Base-by-base conservation (phyloP, 768 basidiomycete genomes). In the Macrolepiota fuliginosa region DNA sequence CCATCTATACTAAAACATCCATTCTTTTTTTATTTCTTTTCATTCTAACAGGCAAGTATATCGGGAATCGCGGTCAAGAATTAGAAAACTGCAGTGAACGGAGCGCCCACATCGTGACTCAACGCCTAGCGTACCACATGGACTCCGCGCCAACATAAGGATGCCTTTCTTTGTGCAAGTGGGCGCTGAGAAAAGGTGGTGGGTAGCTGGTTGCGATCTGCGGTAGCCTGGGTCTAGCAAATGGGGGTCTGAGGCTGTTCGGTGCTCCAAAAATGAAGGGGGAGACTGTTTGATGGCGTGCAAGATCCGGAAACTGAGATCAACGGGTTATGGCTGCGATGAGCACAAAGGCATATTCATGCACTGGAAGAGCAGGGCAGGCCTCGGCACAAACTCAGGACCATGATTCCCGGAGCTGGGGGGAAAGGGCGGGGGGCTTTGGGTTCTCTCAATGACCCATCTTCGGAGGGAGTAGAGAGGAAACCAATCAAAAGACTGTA, bases 401-500 rank as follows among this genome's bases (percentile, higher is more conserved):
- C 57, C 57, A 58, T 27, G n/a, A 42, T 37, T 59, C 50, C 19
- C 62, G 29, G 46, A 42, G 46, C 39, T 37, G 17, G 39, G 47
- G 51, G 19, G 22, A 32, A 54, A n/a, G 29, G 19, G n/a, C 32
- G 29, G 37, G 56, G 24, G 55, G n/a, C 24, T 24, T 49, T 9
- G 15, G 56, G 49, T 36, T 39, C 29, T 37, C 40, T 32, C 37
- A 25, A 40, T 5, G 22, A 56, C 39, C 40, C 46, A 27, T 49
- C 36, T 36, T 51, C 17, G 19, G 24, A 22, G 32, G n/a, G 19
- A 12, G 50, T 12, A 22, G 39, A 46, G 51, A 13, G 19, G n/a
- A 25, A 32, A 25, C 46, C 39, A 50, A 89, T 78, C 83, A 94
- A 75, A 91, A 94, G 65, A 91, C 91, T 40, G 92, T 94, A 64